A percentile compares a stretch with the other conserved stretches of the same genome.
phyloP scores from a whole-genome alignment of 441 rosid species.

The Flueggea neowawraea region DNA sequence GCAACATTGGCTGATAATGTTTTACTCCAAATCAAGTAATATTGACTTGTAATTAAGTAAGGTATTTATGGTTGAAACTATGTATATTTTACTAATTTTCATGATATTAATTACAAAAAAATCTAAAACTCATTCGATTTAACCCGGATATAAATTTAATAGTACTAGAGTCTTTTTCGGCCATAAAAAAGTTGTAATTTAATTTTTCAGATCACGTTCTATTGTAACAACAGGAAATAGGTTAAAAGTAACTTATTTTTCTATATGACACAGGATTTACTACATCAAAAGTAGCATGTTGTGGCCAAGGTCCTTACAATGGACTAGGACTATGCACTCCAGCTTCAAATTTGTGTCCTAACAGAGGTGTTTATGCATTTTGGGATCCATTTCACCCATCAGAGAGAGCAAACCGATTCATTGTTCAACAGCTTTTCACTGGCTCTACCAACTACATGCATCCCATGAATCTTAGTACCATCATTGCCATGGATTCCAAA shows the following conservation, averaged over 20 bases:
- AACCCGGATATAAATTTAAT: too few species aligned
- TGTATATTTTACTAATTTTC: too few species aligned
- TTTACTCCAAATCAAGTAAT: too few species aligned
- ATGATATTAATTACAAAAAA: too few species aligned
- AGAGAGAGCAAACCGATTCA: background rate
- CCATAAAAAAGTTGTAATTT: too few species aligned
- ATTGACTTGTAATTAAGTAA: too few species aligned
- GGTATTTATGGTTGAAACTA: too few species aligned
- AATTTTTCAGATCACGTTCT: background rate
- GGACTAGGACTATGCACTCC: constrained; percentile 6
- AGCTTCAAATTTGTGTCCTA: constrained; percentile 1
- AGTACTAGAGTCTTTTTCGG: too few species aligned
- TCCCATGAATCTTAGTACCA: constrained; percentile 63
- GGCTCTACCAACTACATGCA: constrained; percentile 46
- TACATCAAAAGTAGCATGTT: constrained; percentile 16
- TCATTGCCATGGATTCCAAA: constrained; percentile 21
- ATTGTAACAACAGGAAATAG: too few species aligned
- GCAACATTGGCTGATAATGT: too few species aligned
- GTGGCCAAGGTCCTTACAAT: constrained; percentile 25
- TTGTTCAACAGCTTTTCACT: background rate
- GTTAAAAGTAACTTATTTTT: too few species aligned
- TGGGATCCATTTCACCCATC: constrained; percentile 1
- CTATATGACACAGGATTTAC: constrained; percentile 14
- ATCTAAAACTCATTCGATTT: too few species aligned
- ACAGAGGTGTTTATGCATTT: background rate